phyloP scores from a whole-genome alignment of 331 rosid species.

The Pyracantha coccinea region DNA sequence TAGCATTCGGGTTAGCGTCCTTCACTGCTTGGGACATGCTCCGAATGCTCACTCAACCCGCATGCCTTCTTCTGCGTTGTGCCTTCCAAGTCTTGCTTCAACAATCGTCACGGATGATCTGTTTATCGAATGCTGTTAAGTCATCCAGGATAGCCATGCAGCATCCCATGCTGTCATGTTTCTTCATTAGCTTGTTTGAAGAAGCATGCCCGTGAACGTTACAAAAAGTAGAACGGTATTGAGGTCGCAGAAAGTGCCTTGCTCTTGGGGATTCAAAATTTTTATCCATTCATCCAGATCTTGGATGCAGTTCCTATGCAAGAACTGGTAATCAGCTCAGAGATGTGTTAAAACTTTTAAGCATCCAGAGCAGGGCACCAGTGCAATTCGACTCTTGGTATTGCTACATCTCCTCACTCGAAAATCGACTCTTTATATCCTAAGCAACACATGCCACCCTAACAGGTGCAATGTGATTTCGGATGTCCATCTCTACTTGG shows the following conservation, averaged over 20 bases:
- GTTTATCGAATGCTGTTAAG: background rate
- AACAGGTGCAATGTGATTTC: constrained; percentile 3
- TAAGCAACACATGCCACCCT: constrained; percentile 26
- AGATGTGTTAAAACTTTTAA: no score
- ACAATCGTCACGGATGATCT: background rate
- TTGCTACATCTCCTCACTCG: no score
- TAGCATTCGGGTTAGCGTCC: no score
- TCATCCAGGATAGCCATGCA: background rate
- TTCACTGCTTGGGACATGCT: no score
- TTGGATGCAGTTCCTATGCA: background rate
- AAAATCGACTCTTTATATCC: background rate
- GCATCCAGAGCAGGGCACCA: background rate
- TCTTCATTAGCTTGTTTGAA: no score
- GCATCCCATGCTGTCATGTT: no score
- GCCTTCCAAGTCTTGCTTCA: background rate
- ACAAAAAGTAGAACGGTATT: background rate
- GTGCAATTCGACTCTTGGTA: background rate
- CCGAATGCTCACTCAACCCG: background rate
- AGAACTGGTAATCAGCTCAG: background rate
- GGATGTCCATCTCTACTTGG: constrained; percentile 44
- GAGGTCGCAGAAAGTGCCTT: background rate
- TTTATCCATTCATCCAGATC: background rate
- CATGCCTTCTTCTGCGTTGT: background rate
- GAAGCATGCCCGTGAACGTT: background rate
- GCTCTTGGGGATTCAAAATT: background rate